Base-by-base conservation (phyloP, 768 basidiomycete species). In the Trichaptum fuscoviolaceum region DNA sequence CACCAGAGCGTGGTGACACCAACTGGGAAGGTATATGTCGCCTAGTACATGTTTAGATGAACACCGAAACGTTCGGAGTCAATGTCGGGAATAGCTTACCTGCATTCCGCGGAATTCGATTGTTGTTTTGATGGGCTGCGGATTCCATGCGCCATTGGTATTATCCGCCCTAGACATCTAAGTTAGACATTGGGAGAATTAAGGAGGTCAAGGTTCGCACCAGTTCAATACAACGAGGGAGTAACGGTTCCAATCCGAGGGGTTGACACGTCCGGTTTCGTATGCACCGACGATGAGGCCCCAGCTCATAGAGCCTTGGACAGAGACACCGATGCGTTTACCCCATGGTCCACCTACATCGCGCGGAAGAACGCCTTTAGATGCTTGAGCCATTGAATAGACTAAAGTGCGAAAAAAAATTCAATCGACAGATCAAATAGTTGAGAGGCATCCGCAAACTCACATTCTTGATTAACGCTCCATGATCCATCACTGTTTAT, bases 151-250 rank as follows among this genome's bases (percentile, higher is more conserved):
- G 4, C 81, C 79, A n/a, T 79, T 79, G 1, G 78, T 73, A 57
- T 77, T 78, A 69, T 88, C 87, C 66, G 85, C 75, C 85, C 83
- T 80, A 2, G 5, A 17, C 10, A 15, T 10, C 25, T 5, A 67
- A 7, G 25, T 25, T 61, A 35, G 58, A 66, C 20, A 27, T 58
- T 25, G 17, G 52, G 61, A 35, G 65, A 63, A 27, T 62, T 42
- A 23, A 25, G 57, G 20, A 62, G 27, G 42, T 24, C 24, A 25
- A 23, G 18, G 25, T 3, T 68, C 76, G 17, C 61, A 75, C 77
- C 87, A 88, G 74, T 93, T 92, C 68, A 93, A 69, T 1, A 92
- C 91, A 12, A 92, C 90, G 57, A 92, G 73, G 0, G 87, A 87
- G 74, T 91, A 91, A 57, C 87, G 81, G 26, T 79, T 71, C 85